Evolutionary conservation across 2,329 filamentous ascomycete genomes (phyloP).

Genomic region (Ceratocystis eucalypticola): DNA sequence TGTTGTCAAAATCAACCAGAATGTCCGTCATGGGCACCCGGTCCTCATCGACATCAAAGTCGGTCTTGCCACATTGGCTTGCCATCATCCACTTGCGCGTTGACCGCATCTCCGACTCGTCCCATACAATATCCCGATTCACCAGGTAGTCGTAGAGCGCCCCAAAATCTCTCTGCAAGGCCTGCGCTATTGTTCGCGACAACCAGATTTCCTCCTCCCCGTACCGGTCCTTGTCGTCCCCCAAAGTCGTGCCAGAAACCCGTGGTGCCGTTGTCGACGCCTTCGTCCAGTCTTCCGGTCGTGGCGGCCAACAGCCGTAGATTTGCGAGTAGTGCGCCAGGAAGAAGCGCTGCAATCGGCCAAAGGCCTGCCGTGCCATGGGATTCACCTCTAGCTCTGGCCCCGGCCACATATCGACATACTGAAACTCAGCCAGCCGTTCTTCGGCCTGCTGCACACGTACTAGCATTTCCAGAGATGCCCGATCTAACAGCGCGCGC

Average conservation of each 20-base stretch:
- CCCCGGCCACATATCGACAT: conserved; percentile 45
- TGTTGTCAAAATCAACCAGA: conserved; percentile 51
- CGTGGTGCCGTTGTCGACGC: background rate
- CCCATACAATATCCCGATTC: conserved; percentile 53
- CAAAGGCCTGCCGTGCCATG: conserved; percentile 31
- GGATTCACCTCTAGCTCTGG: conserved; percentile 23
- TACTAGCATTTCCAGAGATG: conserved; percentile 47
- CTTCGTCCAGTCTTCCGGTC: conserved; percentile 19
- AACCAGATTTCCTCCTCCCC: conserved; percentile 44
- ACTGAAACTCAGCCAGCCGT: conserved; percentile 46
- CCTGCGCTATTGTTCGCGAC: conserved; percentile 41
- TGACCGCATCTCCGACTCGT: conserved; percentile 45
- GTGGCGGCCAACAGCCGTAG: conserved; percentile 50
- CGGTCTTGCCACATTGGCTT: conserved; percentile 32
- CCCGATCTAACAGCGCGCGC: conserved; percentile 47
- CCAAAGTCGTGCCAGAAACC: background rate
- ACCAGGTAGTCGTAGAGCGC: conserved; percentile 59
- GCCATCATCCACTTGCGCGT: conserved; percentile 53
- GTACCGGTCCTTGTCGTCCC: background rate
- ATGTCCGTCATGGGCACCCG: conserved; percentile 54
- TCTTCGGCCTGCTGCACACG: conserved; percentile 50
- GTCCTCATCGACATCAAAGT: conserved; percentile 36
- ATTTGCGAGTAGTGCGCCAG: conserved; percentile 40
- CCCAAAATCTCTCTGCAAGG: conserved; percentile 52
- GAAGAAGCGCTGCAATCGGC: conserved; percentile 48